Conservation (phyloP, 768 basidiomycete genomes). For the Rhodotorula babjevae region DNA sequence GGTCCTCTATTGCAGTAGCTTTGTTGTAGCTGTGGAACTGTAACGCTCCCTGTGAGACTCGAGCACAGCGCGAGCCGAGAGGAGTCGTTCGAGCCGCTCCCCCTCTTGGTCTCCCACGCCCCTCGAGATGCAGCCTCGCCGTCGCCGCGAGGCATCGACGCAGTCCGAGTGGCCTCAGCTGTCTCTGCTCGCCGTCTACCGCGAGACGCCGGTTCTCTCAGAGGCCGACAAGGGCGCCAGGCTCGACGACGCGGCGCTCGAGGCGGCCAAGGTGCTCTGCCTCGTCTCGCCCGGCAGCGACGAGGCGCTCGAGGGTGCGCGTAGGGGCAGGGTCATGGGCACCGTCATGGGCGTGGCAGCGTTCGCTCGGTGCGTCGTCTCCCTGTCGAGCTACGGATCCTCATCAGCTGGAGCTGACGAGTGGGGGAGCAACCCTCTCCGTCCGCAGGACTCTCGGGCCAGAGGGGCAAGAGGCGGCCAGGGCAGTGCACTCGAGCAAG, state of each 20-base stretch:
- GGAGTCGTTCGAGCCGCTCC: not conserved
- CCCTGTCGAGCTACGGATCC: not conserved
- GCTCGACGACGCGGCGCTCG: conserved; percentile 17
- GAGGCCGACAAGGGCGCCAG: not conserved
- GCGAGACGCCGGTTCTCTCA: conserved; percentile 1
- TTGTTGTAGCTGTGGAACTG: not conserved
- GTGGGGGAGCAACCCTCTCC: not conserved
- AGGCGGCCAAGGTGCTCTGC: conserved; percentile 26
- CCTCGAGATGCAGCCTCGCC: conserved; percentile 2
- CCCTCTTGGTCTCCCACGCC: not conserved
- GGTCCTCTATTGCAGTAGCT: not conserved
- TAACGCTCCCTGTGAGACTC: not conserved
- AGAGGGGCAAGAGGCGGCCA: not conserved
- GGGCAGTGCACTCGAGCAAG: conserved; percentile 14
- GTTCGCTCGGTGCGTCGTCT: conserved; percentile 24
- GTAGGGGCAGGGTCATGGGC: conserved; percentile 15
- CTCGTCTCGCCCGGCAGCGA: not conserved
- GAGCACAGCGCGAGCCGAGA: not conserved
- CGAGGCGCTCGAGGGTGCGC: not conserved
- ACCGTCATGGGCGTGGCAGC: conserved; percentile 31
- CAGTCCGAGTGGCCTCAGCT: conserved; percentile 23
- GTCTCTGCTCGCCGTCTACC: conserved; percentile 25
- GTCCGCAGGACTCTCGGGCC: conserved; percentile 17
- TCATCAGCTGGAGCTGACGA: not conserved
- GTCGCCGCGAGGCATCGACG: not conserved